A percentile compares a stretch with the other conserved stretches of the same genome.
phyloP scores from a whole-genome alignment of 1,284 basidiomycete species.

The Phellopilus nigrolimitatus region DNA sequence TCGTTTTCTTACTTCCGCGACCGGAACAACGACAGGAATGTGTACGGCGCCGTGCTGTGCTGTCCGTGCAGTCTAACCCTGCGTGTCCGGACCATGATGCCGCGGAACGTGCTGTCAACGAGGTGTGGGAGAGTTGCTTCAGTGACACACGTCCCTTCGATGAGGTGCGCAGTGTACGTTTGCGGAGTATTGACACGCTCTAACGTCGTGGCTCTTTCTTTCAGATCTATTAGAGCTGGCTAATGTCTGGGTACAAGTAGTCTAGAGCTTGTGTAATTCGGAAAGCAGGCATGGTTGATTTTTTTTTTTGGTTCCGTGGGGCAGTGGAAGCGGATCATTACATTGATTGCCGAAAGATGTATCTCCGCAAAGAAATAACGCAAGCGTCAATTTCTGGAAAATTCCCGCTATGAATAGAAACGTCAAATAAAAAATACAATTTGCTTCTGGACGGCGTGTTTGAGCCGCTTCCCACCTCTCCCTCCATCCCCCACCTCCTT shows the following conservation, averaged over 20 bases:
- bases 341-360: too few relatives aligned
- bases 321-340: too few relatives aligned
- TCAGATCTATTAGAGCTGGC: conserved; percentile 18
- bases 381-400: background rate
- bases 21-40: conserved; percentile 75
- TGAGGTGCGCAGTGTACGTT: conserved; percentile 54
- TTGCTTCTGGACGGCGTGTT: background rate
- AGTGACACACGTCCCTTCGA: conserved; percentile 95
- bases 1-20: conserved; percentile 4
- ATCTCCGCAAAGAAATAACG: too few relatives aligned
- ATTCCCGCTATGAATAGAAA: background rate
- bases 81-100: conserved; percentile 71
- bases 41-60: conserved; percentile 80
- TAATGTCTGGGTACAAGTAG: too few relatives aligned
- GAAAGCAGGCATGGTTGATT: too few relatives aligned
- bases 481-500: conserved; percentile 5
- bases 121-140: conserved; percentile 96
- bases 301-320: too few relatives aligned
- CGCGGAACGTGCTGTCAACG: conserved; percentile 88
- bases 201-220: background rate
- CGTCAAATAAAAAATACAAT: background rate
- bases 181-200: too few relatives aligned
- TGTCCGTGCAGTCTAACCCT: conserved; percentile 80
- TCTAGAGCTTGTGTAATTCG: too few relatives aligned
- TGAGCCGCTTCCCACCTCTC: conserved; percentile 1